Evolutionary conservation across 164 flowering plant genomes (phyloP).

Genomic region (Berberis vulgaris): DNA sequence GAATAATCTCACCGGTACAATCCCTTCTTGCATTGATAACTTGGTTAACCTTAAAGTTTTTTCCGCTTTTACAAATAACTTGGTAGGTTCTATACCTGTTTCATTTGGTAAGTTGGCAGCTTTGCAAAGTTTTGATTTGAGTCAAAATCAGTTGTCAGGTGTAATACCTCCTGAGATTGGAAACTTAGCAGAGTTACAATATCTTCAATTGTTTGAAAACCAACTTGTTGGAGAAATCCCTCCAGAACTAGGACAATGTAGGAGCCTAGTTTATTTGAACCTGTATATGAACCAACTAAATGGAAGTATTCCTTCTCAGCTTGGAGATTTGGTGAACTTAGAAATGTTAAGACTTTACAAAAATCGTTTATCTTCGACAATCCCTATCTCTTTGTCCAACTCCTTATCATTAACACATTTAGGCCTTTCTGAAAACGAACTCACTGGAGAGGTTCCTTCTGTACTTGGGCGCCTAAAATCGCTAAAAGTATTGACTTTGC

Average conservation of each 20-base stretch:
- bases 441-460: constrained; percentile 44
- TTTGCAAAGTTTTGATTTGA: constrained; percentile 40
- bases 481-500: constrained; percentile 36
- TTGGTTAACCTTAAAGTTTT: constrained; percentile 41
- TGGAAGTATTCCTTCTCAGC: constrained; percentile 53
- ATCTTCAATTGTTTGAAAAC: constrained; percentile 38
- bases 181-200: constrained; percentile 32
- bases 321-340: constrained; percentile 36
- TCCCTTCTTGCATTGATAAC: constrained; percentile 46
- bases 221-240: constrained; percentile 45
- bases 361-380: constrained; percentile 41
- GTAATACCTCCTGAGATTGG: constrained; percentile 48
- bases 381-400: constrained; percentile 40
- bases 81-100: constrained; percentile 53
- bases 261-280: constrained; percentile 32
- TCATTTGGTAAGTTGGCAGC: constrained; percentile 39
- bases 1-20: constrained; percentile 55
- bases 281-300: constrained; percentile 37
- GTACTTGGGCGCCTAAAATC: constrained; percentile 45
- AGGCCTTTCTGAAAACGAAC: constrained; percentile 43
- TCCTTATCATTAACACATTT: constrained; percentile 35
- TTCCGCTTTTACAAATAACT: constrained; percentile 26
- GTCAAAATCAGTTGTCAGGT: constrained; percentile 48
- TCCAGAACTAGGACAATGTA: constrained; percentile 44
- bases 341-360: constrained; percentile 28